Conservation (phyloP, 1,139 yeast species). For the Yarrowia galli region DNA sequence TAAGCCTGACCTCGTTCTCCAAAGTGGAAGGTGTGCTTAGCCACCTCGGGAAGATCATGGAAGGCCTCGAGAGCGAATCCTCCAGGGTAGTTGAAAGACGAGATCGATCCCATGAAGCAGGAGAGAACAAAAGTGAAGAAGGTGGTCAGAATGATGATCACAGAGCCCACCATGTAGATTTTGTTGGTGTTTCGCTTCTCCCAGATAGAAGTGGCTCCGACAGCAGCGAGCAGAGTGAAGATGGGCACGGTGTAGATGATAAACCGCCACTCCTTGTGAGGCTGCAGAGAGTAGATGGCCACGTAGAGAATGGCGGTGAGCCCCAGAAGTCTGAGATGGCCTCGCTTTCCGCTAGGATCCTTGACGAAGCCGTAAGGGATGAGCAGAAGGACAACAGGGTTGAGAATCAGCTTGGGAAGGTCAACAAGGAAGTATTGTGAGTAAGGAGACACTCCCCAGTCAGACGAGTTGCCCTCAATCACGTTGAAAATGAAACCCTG, state of each 20-base stretch:
- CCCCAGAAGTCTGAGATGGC: constrained; percentile 53
- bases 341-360: constrained; percentile 45
- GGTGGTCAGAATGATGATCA: constrained; percentile 48
- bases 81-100: constrained; percentile 87
- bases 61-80: constrained; percentile 71
- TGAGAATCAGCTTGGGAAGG: constrained; percentile 61
- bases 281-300: constrained; percentile 73
- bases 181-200: constrained; percentile 29
- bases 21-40: constrained; percentile 34
- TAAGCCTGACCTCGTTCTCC: constrained; percentile 35
- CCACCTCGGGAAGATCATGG: constrained; percentile 53
- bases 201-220: constrained; percentile 58
- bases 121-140: constrained; percentile 57
- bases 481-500: constrained; percentile 77
- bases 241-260: constrained; percentile 78
- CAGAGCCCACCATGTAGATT: constrained; percentile 35
- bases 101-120: constrained; percentile 62
- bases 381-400: constrained; percentile 66
- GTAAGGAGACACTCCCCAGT: constrained; percentile 89
- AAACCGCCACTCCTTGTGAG: constrained; percentile 96
- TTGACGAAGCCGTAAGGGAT: constrained; percentile 54
- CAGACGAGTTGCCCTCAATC: constrained; percentile 68
- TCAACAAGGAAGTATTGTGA: constrained; percentile 68
- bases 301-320: constrained; percentile 63
- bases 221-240: constrained; percentile 68